Conservation (phyloP, 2,329 filamentous ascomycete species). For the Alternaria brassicae region DNA sequence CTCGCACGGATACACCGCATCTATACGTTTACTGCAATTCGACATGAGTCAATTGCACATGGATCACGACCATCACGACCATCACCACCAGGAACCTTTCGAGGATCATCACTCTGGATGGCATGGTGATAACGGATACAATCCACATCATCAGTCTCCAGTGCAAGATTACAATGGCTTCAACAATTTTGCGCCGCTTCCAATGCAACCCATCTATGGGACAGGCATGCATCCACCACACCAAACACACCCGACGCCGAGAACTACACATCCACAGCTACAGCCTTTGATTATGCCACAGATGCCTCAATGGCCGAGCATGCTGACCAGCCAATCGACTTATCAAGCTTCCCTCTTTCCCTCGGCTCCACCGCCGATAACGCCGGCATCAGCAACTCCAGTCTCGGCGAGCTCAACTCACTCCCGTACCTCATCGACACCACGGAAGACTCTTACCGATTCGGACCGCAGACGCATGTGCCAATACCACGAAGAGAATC, state of each 20-base stretch:
- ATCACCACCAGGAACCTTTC: constrained; percentile 42
- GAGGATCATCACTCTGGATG: constrained; percentile 45
- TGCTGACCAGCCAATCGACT: constrained; percentile 53
- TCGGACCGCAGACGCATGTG: constrained; percentile 93
- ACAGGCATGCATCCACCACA: constrained; percentile 50
- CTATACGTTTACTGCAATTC: constrained; percentile 21
- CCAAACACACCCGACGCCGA: constrained; percentile 32
- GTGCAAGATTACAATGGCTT: constrained; percentile 52
- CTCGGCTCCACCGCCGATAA: constrained; percentile 47
- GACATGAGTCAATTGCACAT: constrained; percentile 53
- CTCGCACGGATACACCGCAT: constrained; percentile 33
- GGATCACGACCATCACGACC: constrained; percentile 50
- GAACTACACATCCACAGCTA: constrained; percentile 50
- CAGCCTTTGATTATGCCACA: constrained; percentile 51
- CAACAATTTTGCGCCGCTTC: constrained; percentile 46
- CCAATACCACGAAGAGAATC: constrained; percentile 88
- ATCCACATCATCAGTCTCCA: constrained; percentile 49
- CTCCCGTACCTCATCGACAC: constrained; percentile 63
- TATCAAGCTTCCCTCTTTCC: constrained; percentile 50
- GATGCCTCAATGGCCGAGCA: constrained; percentile 52
- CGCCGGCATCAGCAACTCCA: constrained; percentile 49
- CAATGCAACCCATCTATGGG: constrained; percentile 51
- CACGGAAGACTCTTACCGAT: constrained; percentile 87
- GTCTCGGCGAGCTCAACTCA: constrained; percentile 50
- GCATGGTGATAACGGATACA: constrained; percentile 42